Conservation (phyloP, 306 rosid genomes). For the Luffa acutangula region DNA sequence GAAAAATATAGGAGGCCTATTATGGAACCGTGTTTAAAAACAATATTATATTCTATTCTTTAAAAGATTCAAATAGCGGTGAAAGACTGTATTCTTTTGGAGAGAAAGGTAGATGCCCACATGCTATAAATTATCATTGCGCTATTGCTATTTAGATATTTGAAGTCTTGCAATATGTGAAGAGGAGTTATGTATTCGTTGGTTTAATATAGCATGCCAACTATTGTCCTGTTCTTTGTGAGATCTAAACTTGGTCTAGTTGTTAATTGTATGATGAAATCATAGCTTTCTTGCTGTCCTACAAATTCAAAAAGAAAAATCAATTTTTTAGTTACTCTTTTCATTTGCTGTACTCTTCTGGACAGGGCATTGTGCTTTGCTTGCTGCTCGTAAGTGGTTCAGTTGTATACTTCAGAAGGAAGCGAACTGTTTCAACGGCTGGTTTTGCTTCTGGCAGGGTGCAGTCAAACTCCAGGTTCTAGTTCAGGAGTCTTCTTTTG, state of each 20-base stretch:
- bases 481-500: neutral
- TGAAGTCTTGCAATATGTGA: neutral
- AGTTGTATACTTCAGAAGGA: constrained; percentile 43
- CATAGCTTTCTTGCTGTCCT: neutral
- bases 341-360: constrained; percentile 7
- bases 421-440: constrained; percentile 29
- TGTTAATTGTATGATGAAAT: neutral
- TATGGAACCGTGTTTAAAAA: neutral
- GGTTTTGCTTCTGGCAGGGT: constrained; percentile 45
- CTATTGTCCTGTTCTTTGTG: neutral
- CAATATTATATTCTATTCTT: neutral
- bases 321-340: neutral
- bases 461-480: constrained; percentile 53
- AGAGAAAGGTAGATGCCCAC: neutral
- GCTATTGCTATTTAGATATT: neutral
- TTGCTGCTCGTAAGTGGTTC: constrained; percentile 55
- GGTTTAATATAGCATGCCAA: neutral
- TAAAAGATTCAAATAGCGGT: neutral
- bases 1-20: neutral
- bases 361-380: constrained; percentile 47
- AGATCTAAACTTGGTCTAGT: neutral
- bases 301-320: neutral
- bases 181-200: neutral
- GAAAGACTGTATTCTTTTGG: neutral
- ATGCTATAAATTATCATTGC: neutral